Conservation (phyloP, 352 stramenopile genomes). For the Phytophthora pini region DNA sequence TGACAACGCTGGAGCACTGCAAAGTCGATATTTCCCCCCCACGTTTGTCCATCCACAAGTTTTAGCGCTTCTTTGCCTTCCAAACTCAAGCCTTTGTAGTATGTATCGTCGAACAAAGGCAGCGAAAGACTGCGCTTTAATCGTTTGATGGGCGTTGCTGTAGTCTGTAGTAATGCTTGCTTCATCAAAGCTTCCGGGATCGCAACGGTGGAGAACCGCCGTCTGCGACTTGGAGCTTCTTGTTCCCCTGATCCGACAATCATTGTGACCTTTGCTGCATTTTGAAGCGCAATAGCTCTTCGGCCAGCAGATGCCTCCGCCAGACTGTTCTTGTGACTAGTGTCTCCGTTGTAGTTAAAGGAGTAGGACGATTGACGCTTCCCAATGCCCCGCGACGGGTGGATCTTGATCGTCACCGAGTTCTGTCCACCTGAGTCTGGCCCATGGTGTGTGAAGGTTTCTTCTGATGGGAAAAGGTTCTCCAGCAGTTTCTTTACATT, state of each 20-base stretch:
- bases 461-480: constrained; percentile 33
- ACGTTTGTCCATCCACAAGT: constrained; percentile 2
- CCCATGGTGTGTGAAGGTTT: constrained; percentile 9
- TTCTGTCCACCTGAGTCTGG: neutral
- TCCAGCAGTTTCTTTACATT: constrained; percentile 45
- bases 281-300: no score
- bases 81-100: constrained; percentile 35
- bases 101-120: constrained; percentile 50
- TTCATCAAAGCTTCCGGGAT: neutral
- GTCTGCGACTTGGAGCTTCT: neutral
- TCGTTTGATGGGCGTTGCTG: neutral
- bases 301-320: no score
- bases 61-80: constrained; percentile 11
- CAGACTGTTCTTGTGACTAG: no score
- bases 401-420: constrained; percentile 2
- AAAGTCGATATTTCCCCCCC: constrained; percentile 50
- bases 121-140: constrained; percentile 55
- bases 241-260: constrained; percentile 17
- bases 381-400: constrained; percentile 7
- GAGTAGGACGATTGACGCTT: constrained; percentile 14
- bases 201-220: constrained; percentile 15
- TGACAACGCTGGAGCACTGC: constrained; percentile 70
- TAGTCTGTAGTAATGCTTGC: neutral
- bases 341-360: neutral
- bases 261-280: constrained; percentile 1